Evolutionary conservation across 306 rosid species (phyloP).

Genomic region (Glycine tomentella): DNA sequence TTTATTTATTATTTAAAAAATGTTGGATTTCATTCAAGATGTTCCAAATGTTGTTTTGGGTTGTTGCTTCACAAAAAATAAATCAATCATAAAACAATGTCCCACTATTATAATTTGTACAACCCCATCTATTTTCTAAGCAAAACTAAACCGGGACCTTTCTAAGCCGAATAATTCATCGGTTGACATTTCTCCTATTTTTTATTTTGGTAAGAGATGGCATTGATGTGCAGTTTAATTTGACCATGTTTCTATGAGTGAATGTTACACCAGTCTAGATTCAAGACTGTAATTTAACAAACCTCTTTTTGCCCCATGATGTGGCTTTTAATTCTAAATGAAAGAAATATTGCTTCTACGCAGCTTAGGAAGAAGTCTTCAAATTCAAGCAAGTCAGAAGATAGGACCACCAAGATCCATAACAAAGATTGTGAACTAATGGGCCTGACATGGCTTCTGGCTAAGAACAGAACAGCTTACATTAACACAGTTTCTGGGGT

Average conservation of each 20-base stretch:
- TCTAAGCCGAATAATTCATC: conserved; percentile 3
- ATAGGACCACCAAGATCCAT: conserved; percentile 90
- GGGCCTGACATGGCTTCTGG: conserved; percentile 98
- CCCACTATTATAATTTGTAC: neutral
- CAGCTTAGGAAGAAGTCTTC: conserved; percentile 75
- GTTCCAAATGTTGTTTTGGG: neutral
- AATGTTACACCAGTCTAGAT: conserved; percentile 54
- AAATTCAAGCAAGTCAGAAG: conserved; percentile 80
- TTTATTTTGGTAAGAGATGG: neutral
- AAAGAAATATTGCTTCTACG: conserved; percentile 42
- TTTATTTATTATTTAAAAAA: conserved; percentile 16
- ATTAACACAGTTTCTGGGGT: conserved; percentile 81
- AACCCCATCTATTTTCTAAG: conserved; percentile 13
- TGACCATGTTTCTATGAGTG: conserved; percentile 47
- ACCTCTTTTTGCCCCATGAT: neutral
- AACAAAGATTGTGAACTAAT: conserved; percentile 88
- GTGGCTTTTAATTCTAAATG: conserved; percentile 47
- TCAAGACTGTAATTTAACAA: conserved; percentile 21
- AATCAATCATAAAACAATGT: conserved; percentile 34
- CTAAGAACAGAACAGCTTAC: conserved; percentile 78
- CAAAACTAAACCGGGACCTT: neutral
- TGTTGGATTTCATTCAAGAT: neutral
- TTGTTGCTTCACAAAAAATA: conserved; percentile 39
- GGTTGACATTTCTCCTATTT: conserved; percentile 12
- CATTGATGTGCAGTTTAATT: conserved; percentile 21